These are phyloP conservation scores for Calonectria pauciramosa DNA, from an alignment of 2,329 filamentous ascomycete species.

Conservation along the genomic window DNA sequence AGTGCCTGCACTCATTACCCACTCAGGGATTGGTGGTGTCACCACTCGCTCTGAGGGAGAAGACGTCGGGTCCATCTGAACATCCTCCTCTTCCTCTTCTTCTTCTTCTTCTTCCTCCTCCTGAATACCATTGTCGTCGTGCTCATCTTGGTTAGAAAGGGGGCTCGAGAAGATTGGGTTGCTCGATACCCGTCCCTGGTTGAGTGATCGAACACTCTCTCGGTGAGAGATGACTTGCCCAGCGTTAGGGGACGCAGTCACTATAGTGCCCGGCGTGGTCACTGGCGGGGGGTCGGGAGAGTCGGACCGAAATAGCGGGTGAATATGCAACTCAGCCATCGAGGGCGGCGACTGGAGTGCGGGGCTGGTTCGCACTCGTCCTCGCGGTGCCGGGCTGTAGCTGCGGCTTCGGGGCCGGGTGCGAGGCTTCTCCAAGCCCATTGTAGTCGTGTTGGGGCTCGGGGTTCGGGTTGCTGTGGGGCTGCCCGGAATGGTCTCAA, in stretches of 20 bases:
- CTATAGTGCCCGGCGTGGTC: constrained; percentile 77
- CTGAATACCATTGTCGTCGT: constrained; percentile 41
- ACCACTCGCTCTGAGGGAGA: constrained; percentile 59
- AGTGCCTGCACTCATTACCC: constrained; percentile 68
- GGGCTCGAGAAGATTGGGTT: constrained; percentile 61
- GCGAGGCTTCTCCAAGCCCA: constrained; percentile 69
- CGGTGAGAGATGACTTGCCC: constrained; percentile 73
- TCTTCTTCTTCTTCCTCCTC: constrained; percentile 43
- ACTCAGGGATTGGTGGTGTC: constrained; percentile 73
- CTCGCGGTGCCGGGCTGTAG: constrained; percentile 60
- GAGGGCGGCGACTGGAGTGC: constrained; percentile 45
- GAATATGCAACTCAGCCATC: constrained; percentile 76
- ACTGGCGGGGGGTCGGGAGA: constrained; percentile 76
- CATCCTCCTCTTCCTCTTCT: constrained; percentile 42
- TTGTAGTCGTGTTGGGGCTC: constrained; percentile 69
- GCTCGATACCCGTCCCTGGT: constrained; percentile 69
- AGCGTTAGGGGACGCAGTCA: constrained; percentile 78
- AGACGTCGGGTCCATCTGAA: constrained; percentile 27
- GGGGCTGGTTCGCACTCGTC: constrained; percentile 45
- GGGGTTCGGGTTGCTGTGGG: constrained; percentile 74
- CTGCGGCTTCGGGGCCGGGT: constrained; percentile 63
- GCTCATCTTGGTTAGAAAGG: constrained; percentile 60
- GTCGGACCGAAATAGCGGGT: constrained; percentile 82
- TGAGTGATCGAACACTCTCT: constrained; percentile 64
- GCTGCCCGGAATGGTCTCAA: constrained; percentile 80